phyloP scores from a whole-genome alignment of 2,329 filamentous ascomycete genomes.

The Xylariaceae sp. region DNA sequence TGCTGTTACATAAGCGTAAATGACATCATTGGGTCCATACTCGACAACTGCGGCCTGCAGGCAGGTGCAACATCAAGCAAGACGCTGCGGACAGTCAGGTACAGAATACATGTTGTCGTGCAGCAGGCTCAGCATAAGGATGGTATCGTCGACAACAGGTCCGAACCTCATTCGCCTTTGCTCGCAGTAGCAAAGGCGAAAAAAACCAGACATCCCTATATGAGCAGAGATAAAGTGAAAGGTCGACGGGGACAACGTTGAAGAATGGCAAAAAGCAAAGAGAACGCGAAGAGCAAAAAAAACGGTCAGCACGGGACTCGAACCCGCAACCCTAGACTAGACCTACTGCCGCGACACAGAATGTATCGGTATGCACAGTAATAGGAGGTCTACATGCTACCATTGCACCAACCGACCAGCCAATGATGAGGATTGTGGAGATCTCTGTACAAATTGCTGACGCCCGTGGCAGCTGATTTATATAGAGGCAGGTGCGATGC shows the following conservation, averaged over 20 bases:
- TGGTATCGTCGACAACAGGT: too few relatives aligned
- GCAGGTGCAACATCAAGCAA: too few relatives aligned
- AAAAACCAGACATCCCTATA: too few relatives aligned
- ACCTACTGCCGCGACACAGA: conserved; percentile 14
- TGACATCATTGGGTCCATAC: too few relatives aligned
- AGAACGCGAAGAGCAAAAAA: background rate
- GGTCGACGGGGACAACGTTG: too few relatives aligned
- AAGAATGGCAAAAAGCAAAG: background rate
- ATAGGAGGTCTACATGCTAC: conserved; percentile 32
- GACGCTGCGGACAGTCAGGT: too few relatives aligned
- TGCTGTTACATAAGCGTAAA: too few relatives aligned
- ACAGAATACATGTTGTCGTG: too few relatives aligned
- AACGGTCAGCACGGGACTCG: conserved; percentile 33
- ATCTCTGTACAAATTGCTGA: background rate
- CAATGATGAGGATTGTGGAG: background rate
- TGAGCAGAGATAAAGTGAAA: too few relatives aligned
- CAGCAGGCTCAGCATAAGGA: too few relatives aligned
- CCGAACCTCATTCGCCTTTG: too few relatives aligned
- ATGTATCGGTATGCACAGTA: background rate
- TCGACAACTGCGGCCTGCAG: background rate
- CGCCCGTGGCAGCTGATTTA: background rate
- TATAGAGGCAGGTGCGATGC: background rate
- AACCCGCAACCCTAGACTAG: conserved; percentile 35
- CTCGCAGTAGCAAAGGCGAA: too few relatives aligned
- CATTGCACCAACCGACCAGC: conserved; percentile 2